Conservation (phyloP, 2,329 filamentous ascomycete species). For the Stachybotrys echinatus region DNA sequence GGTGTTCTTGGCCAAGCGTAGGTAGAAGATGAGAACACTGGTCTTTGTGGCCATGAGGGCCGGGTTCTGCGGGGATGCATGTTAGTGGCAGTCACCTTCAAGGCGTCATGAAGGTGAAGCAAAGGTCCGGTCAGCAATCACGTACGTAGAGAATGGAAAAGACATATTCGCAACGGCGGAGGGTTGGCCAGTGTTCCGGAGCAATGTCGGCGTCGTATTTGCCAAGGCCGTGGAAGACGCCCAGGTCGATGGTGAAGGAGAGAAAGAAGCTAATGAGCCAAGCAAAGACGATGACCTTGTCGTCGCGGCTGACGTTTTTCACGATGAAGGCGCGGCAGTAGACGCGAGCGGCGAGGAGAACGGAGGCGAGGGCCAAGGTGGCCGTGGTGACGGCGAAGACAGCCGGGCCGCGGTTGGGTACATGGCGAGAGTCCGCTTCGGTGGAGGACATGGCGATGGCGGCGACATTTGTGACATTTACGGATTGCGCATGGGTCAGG, state of each 20-base stretch:
- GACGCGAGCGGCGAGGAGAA: slow-evolving; percentile 72
- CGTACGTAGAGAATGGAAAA: slow-evolving; percentile 60
- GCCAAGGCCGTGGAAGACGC: slow-evolving; percentile 61
- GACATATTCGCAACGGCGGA: slow-evolving; percentile 58
- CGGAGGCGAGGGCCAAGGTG: slow-evolving; percentile 63
- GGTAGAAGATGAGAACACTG: slow-evolving; percentile 87
- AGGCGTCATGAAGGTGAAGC: neutral
- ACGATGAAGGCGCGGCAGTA: slow-evolving; percentile 70
- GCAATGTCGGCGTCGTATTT: slow-evolving; percentile 58
- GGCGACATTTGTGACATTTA: slow-evolving; percentile 11
- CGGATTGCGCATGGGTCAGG: too few species aligned
- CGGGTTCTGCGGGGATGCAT: slow-evolving; percentile 59
- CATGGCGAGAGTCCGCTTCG: slow-evolving; percentile 15
- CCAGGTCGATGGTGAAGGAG: slow-evolving; percentile 61
- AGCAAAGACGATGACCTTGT: slow-evolving; percentile 74
- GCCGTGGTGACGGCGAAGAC: slow-evolving; percentile 67
- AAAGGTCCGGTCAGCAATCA: slow-evolving; percentile 1
- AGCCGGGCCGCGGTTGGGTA: slow-evolving; percentile 48
- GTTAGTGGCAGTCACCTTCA: slow-evolving; percentile 5
- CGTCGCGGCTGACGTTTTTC: slow-evolving; percentile 66
- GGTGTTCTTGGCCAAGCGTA: slow-evolving; percentile 72
- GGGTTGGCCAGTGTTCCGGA: slow-evolving; percentile 35
- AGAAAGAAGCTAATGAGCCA: slow-evolving; percentile 69
- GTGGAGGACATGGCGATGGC: slow-evolving; percentile 16
- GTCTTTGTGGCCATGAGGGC: slow-evolving; percentile 88